Evolutionary conservation across 768 basidiomycete genomes (phyloP), one percentile per base, ranked within the genome.

Genomic region (Boletus vermiculosoides): DNA sequence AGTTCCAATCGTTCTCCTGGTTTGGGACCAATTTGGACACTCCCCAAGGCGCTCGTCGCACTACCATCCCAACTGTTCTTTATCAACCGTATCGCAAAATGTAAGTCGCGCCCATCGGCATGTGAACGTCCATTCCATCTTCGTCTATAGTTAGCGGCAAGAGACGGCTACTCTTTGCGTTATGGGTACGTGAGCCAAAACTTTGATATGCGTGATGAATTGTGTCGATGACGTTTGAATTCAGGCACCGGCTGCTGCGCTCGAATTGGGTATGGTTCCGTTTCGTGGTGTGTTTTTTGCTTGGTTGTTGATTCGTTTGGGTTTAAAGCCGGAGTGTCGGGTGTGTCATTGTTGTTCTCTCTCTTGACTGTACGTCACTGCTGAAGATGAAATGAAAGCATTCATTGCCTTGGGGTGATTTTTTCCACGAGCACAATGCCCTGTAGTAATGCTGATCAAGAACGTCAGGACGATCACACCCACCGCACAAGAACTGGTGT

Each of bases 31-130:
- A n/a, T n/a, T 22, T 22, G 8, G 30, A 54, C 31, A 11, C 0
- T 4, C 10, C 18, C 0, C n/a, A 36, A 64, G 63, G 41, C 22
- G 2, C 37, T 66, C 15, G 60, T 63, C 15, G 60, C 63, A 33
- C 51, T 66, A 13, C 60, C 64, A 10, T 52, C 64, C 0, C 63
- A 64, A 25, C 33, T 64, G 10, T 64, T 64, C 48, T 64, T 64
- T 31, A 40, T 64, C 22, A 46, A 59, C 31, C 64, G 64, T 3
- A 64, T 64, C 30, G 49, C 54, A 22, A 66, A 56, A 42, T 64
- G 63, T 66, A 46, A 31, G 64, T 54, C 39, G 10, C 23, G 10
- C 25, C 30, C 49, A 45, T 41, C 23, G 13, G 6, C 45, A 28
- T 52, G 41, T 42, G 39, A 37, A 23, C 36, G 4, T 42, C 20